phyloP scores from a whole-genome alignment of 768 basidiomycete genomes.

The Tricholoma flavovirens region DNA sequence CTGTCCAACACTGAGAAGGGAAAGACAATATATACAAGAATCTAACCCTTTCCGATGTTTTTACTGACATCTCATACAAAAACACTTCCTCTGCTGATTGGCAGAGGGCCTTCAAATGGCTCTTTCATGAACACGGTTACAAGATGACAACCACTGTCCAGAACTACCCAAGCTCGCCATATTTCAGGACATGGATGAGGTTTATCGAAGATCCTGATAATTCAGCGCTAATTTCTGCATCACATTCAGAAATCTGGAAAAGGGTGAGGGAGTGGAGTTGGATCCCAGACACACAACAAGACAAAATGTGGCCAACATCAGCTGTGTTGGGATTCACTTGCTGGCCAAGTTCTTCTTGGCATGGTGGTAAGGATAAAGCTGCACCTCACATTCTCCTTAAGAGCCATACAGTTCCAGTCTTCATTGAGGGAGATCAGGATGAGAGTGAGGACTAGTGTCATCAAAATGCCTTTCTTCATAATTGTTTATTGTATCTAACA shows the following conservation, averaged over 20 bases:
- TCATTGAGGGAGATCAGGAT: background rate
- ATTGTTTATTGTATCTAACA: too few relatives aligned
- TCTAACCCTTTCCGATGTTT: background rate
- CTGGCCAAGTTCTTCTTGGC: background rate
- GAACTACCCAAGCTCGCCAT: background rate
- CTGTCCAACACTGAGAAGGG: background rate
- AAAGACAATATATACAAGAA: constrained; percentile 4
- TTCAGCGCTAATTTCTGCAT: background rate
- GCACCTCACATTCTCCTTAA: background rate
- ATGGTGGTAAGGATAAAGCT: background rate
- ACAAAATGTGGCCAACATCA: background rate
- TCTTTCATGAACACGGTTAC: background rate
- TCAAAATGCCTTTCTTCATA: too few relatives aligned
- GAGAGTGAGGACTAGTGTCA: background rate
- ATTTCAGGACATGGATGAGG: background rate
- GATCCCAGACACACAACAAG: background rate
- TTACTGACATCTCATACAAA: background rate
- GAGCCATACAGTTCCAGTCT: background rate
- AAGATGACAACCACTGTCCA: background rate
- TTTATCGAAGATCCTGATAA: background rate
- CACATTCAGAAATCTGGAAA: background rate
- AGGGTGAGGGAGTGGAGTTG: background rate
- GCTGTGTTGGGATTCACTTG: background rate
- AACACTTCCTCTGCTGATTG: background rate
- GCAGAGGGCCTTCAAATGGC: background rate